phyloP scores from a whole-genome alignment of 768 basidiomycete genomes.

The Boletus reticuloceps region DNA sequence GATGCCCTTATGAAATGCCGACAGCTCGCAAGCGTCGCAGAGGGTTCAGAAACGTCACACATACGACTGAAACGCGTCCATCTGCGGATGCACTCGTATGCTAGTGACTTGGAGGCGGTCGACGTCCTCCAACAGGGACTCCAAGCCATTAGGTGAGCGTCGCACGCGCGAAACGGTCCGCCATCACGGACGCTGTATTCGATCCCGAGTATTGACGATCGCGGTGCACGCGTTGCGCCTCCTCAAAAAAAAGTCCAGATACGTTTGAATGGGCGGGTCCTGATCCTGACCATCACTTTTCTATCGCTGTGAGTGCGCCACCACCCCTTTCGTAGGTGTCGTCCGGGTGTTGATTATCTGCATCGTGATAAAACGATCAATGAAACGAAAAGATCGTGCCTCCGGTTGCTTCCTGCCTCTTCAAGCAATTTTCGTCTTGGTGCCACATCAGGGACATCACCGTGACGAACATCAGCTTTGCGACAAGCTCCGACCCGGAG shows the following conservation, averaged over 20 bases:
- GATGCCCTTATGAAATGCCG: constrained; percentile 27
- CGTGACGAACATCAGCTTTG: constrained; percentile 48
- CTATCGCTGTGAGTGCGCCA: constrained; percentile 48
- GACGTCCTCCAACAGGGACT: constrained; percentile 34
- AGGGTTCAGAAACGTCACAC: not conserved
- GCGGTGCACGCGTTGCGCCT: not conserved
- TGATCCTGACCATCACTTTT: constrained; percentile 60
- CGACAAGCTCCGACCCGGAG: constrained; percentile 16
- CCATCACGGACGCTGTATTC: not conserved
- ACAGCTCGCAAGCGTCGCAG: not conserved
- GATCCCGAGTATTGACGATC: not conserved
- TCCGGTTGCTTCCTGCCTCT: constrained; percentile 21
- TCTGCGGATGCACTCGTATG: constrained; percentile 41
- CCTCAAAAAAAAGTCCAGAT: constrained; percentile 36
- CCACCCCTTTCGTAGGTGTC: not conserved
- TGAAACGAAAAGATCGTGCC: constrained; percentile 23
- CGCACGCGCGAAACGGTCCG: too few relatives aligned
- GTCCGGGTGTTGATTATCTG: not conserved
- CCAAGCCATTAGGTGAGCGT: constrained; percentile 35
- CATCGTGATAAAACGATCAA: not conserved
- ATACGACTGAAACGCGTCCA: constrained; percentile 29
- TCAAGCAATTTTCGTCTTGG: constrained; percentile 35
- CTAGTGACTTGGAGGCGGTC: constrained; percentile 24
- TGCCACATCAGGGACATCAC: constrained; percentile 43
- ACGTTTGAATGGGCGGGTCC: constrained; percentile 58